Percentiles rank a stretch among this genome's conserved stretches.
These are phyloP conservation scores for Sugiyamaella novakii DNA, from an alignment of 1,139 yeast species.

Conservation along the genomic window DNA sequence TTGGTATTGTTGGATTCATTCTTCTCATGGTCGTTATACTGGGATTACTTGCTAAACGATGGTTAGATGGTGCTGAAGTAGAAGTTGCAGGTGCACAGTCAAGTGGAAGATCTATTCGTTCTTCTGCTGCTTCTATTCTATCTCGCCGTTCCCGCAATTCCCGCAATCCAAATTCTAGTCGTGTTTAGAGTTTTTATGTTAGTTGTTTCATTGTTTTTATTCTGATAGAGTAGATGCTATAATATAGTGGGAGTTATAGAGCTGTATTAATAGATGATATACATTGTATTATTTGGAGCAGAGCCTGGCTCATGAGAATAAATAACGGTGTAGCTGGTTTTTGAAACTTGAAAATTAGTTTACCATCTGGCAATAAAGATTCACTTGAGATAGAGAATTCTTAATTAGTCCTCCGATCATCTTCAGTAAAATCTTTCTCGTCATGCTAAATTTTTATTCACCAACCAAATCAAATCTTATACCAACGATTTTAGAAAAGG, in stretches of 20 bases:
- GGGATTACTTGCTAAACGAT: constrained; percentile 32
- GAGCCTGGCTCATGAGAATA: not conserved
- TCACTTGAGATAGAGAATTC: too few species aligned
- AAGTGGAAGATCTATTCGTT: constrained; percentile 14
- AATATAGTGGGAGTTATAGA: constrained; percentile 3
- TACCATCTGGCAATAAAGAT: too few species aligned
- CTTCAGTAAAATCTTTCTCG: too few species aligned
- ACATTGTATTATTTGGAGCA: too few species aligned
- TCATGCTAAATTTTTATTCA: too few species aligned
- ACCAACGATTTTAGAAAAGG: too few species aligned
- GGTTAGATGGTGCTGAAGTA: constrained; percentile 27
- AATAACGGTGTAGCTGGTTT: not conserved
- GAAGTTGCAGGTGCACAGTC: not conserved
- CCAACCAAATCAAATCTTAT: too few species aligned
- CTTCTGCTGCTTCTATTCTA: constrained; percentile 29
- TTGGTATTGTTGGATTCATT: constrained; percentile 58
- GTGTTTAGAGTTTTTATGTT: constrained; percentile 8
- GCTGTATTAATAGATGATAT: not conserved
- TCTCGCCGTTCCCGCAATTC: constrained; percentile 20
- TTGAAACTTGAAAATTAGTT: too few species aligned
- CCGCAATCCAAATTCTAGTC: not conserved
- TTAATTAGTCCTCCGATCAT: too few species aligned
- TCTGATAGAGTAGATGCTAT: constrained; percentile 6
- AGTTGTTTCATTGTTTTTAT: not conserved
- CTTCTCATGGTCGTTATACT: constrained; percentile 29